Base-by-base conservation (phyloP, 768 basidiomycete species). In the Mycena galericulata region DNA sequence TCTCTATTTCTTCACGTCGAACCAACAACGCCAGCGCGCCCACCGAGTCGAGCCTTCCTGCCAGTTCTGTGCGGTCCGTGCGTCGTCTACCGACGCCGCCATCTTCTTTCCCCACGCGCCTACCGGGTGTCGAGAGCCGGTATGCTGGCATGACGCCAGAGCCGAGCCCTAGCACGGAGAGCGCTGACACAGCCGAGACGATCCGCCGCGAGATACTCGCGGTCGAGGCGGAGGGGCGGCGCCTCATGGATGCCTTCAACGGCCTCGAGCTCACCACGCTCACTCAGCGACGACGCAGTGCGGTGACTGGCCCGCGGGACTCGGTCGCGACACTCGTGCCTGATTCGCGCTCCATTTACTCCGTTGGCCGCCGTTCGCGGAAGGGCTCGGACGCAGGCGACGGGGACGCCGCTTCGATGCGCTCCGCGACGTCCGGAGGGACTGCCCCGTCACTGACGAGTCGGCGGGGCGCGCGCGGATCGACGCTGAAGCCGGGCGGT, bases 231-330 rank as follows among this genome's bases (percentile, higher is more conserved):
- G 93, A 95, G 75, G 88, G 87, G 8, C 84, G 85, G 68, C 83
- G 90, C 54, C 78, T 94, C 50, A 85, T 93, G 79, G 93, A 94
- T 74, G 92, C 92, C 4, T 94, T 94, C 77, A 92, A 88, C 72
- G 92, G 93, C 11, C 82, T 94, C 41, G 93, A 94, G 76, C 82
- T 94, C 64, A 90, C 85, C 36, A 87, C 90, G 24, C 79, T 93
- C 53, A 88, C 89, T 12, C 84, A 85, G 65, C 74, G 80, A 20
- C 84, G 85, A 51, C 80, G 84, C 76, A 70, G 77, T 75, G 72
- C 71, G 71, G 67, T 72, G 72, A 67, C 63, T 50, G 51, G 57
- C 62, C 70, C 70, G 24, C 66, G 68, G 10, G 81, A 80, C 50
- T 80, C 82, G 3, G 73, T 77, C 34, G 83, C 80, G 79, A 79